A percentile compares a stretch with the other conserved stretches of the same genome.
phyloP scores from a whole-genome alignment of 2,329 filamentous ascomycete genomes.

The Epichloe uncinata region DNA sequence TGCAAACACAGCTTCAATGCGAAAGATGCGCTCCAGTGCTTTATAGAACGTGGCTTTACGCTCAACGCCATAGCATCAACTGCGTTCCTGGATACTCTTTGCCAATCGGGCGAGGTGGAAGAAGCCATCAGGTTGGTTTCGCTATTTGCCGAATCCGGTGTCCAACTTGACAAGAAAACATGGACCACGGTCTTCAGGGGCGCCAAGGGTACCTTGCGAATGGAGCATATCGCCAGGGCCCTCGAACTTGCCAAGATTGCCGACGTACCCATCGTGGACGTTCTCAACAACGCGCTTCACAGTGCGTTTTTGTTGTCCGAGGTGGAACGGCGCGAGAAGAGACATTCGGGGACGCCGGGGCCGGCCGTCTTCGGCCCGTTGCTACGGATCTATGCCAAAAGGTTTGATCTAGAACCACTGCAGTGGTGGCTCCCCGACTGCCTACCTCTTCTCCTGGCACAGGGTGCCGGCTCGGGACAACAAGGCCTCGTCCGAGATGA shows the following conservation, averaged over 20 bases:
- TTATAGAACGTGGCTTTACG: conserved; percentile 46
- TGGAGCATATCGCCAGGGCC: conserved; percentile 31
- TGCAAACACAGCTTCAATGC: conserved; percentile 16
- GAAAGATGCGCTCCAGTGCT: conserved; percentile 19
- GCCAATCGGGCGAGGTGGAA: conserved; percentile 31
- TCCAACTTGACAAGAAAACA: conserved; percentile 51
- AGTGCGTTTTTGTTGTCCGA: conserved; percentile 32
- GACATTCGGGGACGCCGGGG: conserved; percentile 17
- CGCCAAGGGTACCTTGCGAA: conserved; percentile 46
- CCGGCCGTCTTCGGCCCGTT: conserved; percentile 31
- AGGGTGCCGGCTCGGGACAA: conserved; percentile 8
- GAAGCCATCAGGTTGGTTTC: conserved; percentile 22
- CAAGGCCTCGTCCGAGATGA: conserved; percentile 11
- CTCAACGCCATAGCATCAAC: conserved; percentile 53
- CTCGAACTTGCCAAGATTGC: conserved; percentile 34
- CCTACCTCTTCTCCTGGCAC: conserved; percentile 19
- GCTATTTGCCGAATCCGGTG: conserved; percentile 25
- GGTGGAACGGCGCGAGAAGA: conserved; percentile 22
- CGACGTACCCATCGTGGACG: conserved; percentile 22
- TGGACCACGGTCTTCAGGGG: conserved; percentile 59
- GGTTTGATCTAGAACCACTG: conserved; percentile 33
- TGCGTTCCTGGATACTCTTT: conserved; percentile 57
- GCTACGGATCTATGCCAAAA: conserved; percentile 34
- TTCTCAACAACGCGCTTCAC: conserved; percentile 31
- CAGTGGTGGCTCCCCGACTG: conserved; percentile 25